These are phyloP conservation scores for Paramecium sonneborni DNA, from an alignment of 73 alveolate genomes.

Conservation along the genomic window DNA sequence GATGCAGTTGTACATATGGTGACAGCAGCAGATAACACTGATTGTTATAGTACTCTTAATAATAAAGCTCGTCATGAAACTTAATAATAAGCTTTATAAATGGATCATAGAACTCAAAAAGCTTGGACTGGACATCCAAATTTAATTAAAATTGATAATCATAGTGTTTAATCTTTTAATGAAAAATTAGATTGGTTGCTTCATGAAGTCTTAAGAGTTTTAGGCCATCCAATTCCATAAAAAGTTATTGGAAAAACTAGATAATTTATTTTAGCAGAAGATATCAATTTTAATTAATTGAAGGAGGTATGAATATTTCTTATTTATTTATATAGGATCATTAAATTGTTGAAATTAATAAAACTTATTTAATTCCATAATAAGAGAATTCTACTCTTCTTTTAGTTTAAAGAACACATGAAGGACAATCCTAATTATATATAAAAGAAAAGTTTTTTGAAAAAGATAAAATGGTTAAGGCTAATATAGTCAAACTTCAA, in stretches of 20 bases:
- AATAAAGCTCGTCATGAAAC: constrained; percentile 82
- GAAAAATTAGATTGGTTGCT: constrained; percentile 9
- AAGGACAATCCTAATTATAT: background rate
- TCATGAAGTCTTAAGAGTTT: background rate
- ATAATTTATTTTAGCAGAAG: background rate
- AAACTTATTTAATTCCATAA: background rate
- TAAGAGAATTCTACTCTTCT: background rate
- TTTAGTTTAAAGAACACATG: background rate
- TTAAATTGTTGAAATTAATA: background rate
- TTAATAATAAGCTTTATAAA: constrained; percentile 68
- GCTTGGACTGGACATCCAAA: constrained; percentile 85
- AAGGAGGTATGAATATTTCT: background rate
- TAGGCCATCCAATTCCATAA: background rate
- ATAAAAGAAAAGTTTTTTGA: background rate
- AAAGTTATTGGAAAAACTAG: background rate
- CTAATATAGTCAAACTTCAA: background rate
- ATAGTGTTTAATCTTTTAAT: constrained; percentile 22
- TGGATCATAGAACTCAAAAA: constrained; percentile 67
- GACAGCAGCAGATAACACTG: constrained; percentile 89
- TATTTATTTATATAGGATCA: background rate
- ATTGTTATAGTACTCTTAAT: constrained; percentile 61
- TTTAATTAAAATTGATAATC: constrained; percentile 69
- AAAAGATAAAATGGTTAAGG: background rate
- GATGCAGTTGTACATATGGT: constrained; percentile 80
- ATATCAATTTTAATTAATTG: background rate